Conservation (phyloP, 805 yeast species). For the Kregervanrija pseudodelftensis region DNA sequence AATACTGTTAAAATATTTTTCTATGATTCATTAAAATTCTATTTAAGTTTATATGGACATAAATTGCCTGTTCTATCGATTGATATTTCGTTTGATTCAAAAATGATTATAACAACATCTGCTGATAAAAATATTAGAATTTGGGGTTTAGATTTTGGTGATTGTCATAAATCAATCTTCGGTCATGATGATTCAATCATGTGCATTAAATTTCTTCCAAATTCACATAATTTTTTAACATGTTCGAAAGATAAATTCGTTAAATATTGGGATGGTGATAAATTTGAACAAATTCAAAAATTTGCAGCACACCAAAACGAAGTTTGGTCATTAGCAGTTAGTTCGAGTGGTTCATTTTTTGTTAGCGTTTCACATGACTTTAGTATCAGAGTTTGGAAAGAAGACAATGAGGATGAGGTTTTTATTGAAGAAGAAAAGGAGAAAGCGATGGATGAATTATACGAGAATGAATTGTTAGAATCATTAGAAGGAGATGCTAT, state of each 20-base stretch:
- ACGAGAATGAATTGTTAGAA: conserved; percentile 71
- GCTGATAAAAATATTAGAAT: conserved; percentile 97
- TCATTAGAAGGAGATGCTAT: conserved; percentile 55
- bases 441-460: conserved; percentile 86
- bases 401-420: conserved; percentile 83
- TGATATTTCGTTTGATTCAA: conserved; percentile 85
- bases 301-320: conserved; percentile 83
- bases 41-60: conserved; percentile 87
- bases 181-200: conserved; percentile 96
- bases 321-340: conserved; percentile 87
- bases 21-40: conserved; percentile 80
- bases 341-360: conserved; percentile 61
- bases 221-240: conserved; percentile 84
- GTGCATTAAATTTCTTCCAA: conserved; percentile 78
- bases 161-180: conserved; percentile 92
- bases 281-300: conserved; percentile 88
- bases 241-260: conserved; percentile 83
- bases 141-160: conserved; percentile 99
- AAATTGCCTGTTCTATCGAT: conserved; percentile 90
- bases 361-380: conserved; percentile 90
- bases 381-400: conserved; percentile 87
- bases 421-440: conserved; percentile 95
- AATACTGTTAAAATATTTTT: conserved; percentile 95
- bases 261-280: conserved; percentile 98
- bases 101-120: conserved; percentile 82